These are phyloP conservation scores for Globisporangium irregulare DNA, from an alignment of 352 stramenopile genomes.

Conservation along the genomic window DNA sequence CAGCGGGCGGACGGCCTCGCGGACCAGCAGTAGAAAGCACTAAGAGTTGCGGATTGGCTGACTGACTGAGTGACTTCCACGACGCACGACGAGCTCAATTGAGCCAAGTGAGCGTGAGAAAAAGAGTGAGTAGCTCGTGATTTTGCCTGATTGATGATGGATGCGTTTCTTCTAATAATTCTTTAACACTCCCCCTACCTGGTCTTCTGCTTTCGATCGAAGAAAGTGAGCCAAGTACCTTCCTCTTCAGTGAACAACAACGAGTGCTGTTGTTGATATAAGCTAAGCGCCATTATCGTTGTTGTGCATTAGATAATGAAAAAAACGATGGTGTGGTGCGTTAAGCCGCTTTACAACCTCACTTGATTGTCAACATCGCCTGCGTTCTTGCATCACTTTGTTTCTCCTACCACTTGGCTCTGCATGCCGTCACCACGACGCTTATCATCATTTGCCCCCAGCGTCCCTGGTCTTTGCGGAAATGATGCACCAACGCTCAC, in stretches of 20 bases:
- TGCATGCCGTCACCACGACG: too few relatives aligned
- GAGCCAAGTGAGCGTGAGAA: neutral
- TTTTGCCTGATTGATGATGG: neutral
- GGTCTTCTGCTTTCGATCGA: constrained; percentile 3
- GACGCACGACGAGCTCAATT: neutral
- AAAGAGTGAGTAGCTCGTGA: neutral
- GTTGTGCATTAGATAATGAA: neutral
- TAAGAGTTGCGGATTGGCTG: neutral
- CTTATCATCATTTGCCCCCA: too few relatives aligned
- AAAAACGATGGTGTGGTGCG: neutral
- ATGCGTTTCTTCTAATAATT: neutral
- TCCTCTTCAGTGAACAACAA: neutral
- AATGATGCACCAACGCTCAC: too few relatives aligned
- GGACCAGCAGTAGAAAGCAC: constrained; percentile 9
- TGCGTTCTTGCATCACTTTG: too few relatives aligned
- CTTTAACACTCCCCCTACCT: neutral
- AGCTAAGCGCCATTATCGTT: neutral
- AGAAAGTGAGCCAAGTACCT: neutral
- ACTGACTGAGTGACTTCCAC: neutral
- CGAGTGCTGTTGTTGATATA: constrained; percentile 1
- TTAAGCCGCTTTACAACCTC: neutral
- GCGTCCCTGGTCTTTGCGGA: too few relatives aligned
- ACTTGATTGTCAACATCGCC: too few relatives aligned
- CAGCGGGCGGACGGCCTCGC: constrained; percentile 9
- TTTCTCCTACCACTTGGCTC: too few relatives aligned